A percentile compares a stretch with the other conserved stretches of the same genome.
phyloP scores from a whole-genome alignment of 176 grass and related monocot species.

The Triticum aestivum region IWGSC_CS_RefSeq_v2.1 NC_057804.1:1385035-1385534 shows the following conservation, averaged over 20 bases:
- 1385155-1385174: no score
- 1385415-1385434: background rate
- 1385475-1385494: background rate
- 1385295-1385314: background rate
- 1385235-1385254: background rate
- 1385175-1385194: no score
- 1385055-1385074: no score
- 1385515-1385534: background rate
- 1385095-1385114: no score
- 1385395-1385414: background rate
- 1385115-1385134: no score
- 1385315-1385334: background rate
- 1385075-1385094: no score
- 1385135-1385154: no score
- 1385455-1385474: background rate
- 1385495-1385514: background rate
- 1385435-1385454: background rate
- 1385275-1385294: conserved; percentile 10
- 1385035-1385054: background rate
- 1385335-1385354: background rate
- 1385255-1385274: background rate
- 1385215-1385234: no score
- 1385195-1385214: no score
- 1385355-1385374: no score
- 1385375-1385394: background rate